These are phyloP conservation scores for Salix exigua DNA, from an alignment of 345 rosid genomes.

Conservation along the genomic window DNA sequence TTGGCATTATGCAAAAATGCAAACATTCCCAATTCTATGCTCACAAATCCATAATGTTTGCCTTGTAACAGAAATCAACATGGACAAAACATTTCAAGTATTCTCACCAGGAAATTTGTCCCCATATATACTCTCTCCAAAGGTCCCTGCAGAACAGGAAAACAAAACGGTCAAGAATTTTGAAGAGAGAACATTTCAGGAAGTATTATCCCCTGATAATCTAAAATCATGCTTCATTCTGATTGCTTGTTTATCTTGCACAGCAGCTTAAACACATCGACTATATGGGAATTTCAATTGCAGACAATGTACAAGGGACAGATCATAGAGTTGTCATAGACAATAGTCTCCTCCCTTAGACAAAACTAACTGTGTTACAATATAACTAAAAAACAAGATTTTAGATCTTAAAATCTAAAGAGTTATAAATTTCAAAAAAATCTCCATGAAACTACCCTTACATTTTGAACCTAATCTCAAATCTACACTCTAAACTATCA, in stretches of 20 bases:
- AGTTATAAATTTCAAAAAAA: neutral
- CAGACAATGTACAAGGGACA: neutral
- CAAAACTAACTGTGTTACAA: neutral
- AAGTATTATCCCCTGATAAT: neutral
- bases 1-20: neutral
- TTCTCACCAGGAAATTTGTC: slow-evolving; percentile 83
- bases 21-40: neutral
- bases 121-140: slow-evolving; percentile 90
- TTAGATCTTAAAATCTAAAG: neutral
- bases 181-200: neutral
- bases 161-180: slow-evolving; percentile 1
- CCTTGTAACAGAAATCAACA: neutral
- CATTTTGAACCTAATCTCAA: neutral
- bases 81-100: neutral
- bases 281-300: neutral
- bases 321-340: neutral
- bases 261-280: neutral
- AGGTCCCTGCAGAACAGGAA: slow-evolving; percentile 51
- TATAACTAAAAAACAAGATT: neutral
- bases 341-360: neutral
- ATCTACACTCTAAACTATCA: neutral
- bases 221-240: neutral
- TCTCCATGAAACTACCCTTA: neutral
- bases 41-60: neutral
- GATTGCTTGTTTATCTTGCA: neutral